Percentiles rank a stretch among this genome's conserved stretches.
Conservation (phyloP, 1,284 basidiomycete genomes). For the Marasmius fiardii region DNA sequence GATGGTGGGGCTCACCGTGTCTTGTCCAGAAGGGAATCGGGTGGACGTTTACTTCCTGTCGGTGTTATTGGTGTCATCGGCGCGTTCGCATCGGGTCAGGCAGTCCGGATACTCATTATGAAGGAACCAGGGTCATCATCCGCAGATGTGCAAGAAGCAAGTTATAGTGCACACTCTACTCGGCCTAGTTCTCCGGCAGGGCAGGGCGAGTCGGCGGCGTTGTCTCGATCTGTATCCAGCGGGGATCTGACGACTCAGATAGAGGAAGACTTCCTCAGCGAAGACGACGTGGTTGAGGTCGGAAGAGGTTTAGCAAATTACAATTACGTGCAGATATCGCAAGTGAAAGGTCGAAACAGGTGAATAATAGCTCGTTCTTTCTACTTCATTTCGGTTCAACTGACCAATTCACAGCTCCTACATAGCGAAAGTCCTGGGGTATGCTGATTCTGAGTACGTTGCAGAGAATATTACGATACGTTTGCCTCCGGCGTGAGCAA, state of each 20-base stretch:
- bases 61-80: constrained; percentile 89
- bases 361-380: constrained; percentile 30
- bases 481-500: constrained; percentile 30
- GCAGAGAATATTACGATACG: constrained; percentile 89
- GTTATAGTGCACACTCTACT: constrained; percentile 10
- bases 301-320: constrained; percentile 95
- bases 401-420: constrained; percentile 59
- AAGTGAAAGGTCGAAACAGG: constrained; percentile 91
- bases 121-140: constrained; percentile 24
- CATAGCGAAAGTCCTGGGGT: constrained; percentile 81
- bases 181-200: constrained; percentile 29
- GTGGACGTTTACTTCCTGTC: constrained; percentile 86
- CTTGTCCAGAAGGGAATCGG: constrained; percentile 80
- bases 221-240: constrained; percentile 35
- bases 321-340: constrained; percentile 88
- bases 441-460: constrained; percentile 95
- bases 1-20: constrained; percentile 89
- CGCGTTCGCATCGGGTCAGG: constrained; percentile 91
- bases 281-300: constrained; percentile 83
- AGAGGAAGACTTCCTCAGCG: constrained; percentile 30
- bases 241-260: constrained; percentile 30
- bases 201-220: constrained; percentile 16
- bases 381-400: constrained; percentile 8
- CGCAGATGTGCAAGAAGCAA: constrained; percentile 13
- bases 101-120: constrained; percentile 79